Evolutionary conservation across 176 grass and related monocot species (phyloP).

Genomic region (Avena atlantica): DNA sequence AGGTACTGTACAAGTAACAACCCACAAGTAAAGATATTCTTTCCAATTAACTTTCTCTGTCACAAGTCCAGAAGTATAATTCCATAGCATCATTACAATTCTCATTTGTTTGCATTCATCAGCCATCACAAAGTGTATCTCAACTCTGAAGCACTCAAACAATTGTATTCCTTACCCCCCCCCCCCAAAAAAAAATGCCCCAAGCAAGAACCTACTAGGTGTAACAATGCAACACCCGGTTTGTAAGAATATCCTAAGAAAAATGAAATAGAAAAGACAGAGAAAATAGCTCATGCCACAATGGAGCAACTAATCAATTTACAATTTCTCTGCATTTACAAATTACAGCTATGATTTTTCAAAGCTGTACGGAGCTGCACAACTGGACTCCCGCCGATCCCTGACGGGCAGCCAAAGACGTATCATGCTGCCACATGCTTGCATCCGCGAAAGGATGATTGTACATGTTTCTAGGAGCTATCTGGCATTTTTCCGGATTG

Average conservation of each 20-base stretch:
- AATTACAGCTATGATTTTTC: conserved; percentile 12
- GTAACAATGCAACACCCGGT: not conserved
- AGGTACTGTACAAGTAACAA: not conserved
- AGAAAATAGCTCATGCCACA: not conserved
- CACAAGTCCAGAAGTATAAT: not conserved
- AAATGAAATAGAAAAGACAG: not conserved
- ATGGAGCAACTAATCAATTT: conserved; percentile 35
- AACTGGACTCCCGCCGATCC: not conserved
- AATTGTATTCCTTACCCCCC: not conserved
- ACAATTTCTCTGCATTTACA: conserved; percentile 43
- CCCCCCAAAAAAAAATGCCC: too few relatives aligned
- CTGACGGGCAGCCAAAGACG: not conserved
- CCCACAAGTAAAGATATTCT: not conserved
- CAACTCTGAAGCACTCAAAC: not conserved
- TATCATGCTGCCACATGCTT: not conserved
- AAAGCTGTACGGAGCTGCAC: conserved; percentile 22
- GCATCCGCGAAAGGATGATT: not conserved
- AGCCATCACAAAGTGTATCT: not conserved
- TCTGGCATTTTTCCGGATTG: not conserved
- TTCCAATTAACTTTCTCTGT: not conserved
- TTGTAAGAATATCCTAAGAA: conserved; percentile 17
- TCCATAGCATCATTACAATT: conserved; percentile 1
- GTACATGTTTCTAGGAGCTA: not conserved
- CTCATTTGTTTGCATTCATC: too few relatives aligned
- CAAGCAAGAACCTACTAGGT: not conserved